phyloP scores from a whole-genome alignment of 768 basidiomycete genomes.

The Cubamyces sp. region DNA sequence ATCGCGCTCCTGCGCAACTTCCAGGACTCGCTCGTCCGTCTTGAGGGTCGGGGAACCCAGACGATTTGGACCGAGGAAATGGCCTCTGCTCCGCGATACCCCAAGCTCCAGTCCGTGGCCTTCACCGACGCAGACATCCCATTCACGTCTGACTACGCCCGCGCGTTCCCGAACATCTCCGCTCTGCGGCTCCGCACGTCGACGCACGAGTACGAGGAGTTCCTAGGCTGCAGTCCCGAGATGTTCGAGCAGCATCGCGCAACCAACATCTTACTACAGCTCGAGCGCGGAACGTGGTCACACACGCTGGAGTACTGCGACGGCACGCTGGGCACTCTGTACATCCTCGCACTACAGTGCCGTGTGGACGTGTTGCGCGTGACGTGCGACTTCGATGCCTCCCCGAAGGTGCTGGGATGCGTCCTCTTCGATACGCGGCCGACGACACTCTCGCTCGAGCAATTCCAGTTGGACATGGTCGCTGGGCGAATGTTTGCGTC shows the following conservation, averaged over 20 bases:
- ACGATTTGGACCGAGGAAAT: not conserved
- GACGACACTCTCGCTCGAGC: not conserved
- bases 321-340: not conserved
- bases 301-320: not conserved
- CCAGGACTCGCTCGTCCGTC: not conserved
- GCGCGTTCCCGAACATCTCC: not conserved
- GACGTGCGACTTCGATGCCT: not conserved
- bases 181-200: not conserved
- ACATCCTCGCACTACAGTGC: not conserved
- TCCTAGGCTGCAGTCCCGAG: too few relatives aligned
- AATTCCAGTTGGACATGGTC: not conserved
- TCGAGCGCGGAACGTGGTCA: not conserved
- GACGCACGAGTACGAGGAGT: not conserved
- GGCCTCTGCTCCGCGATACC: not conserved
- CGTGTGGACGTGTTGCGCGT: not conserved
- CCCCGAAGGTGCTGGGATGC: not conserved
- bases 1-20: slow-evolving; percentile 2
- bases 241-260: not conserved
- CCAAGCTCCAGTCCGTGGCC: not conserved
- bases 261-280: not conserved
- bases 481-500: not conserved
- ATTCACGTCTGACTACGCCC: not conserved
- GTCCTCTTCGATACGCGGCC: not conserved
- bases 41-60: not conserved
- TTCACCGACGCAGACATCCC: not conserved